phyloP scores from a whole-genome alignment of 768 basidiomycete genomes.

The Leccinum incarnatum region DNA sequence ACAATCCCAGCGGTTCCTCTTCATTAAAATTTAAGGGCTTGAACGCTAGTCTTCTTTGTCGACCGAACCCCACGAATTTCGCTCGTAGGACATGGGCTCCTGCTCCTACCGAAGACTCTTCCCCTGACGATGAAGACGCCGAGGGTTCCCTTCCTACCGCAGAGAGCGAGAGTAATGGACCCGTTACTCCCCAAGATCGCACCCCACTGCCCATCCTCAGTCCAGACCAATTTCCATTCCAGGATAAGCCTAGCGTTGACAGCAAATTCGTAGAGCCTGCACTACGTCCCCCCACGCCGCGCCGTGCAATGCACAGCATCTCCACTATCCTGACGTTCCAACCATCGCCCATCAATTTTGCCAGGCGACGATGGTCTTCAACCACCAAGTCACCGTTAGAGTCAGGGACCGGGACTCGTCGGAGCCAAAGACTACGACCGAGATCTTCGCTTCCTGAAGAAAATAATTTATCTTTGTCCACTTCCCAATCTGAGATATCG shows the following conservation, averaged over 20 bases:
- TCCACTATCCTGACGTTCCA: slow-evolving; percentile 51
- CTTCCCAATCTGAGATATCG: slow-evolving; percentile 27
- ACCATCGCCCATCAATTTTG: slow-evolving; percentile 63
- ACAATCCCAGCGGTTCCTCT: slow-evolving; percentile 25
- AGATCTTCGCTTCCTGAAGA: slow-evolving; percentile 29
- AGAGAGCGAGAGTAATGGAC: slow-evolving; percentile 49
- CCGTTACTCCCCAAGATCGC: slow-evolving; percentile 59
- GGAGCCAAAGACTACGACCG: slow-evolving; percentile 36
- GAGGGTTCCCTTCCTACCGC: slow-evolving; percentile 33
- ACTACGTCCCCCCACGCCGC: slow-evolving; percentile 26
- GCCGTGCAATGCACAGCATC: slow-evolving; percentile 18
- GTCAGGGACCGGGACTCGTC: slow-evolving; percentile 33
- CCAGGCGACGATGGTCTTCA: slow-evolving; percentile 59
- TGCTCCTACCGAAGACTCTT: slow-evolving; percentile 35
- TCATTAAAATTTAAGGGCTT: slow-evolving; percentile 30
- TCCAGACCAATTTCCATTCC: slow-evolving; percentile 28
- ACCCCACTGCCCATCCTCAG: slow-evolving; percentile 40
- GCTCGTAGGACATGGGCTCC: slow-evolving; percentile 58
- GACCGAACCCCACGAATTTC: slow-evolving; percentile 60
- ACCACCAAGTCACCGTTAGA: slow-evolving; percentile 35
- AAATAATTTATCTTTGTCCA: slow-evolving; percentile 28
- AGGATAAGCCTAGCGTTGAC: slow-evolving; percentile 13
- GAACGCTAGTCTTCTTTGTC: slow-evolving; percentile 49
- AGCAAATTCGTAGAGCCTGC: slow-evolving; percentile 22
- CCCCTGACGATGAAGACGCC: slow-evolving; percentile 30